Percentiles rank a stretch among this genome's conserved stretches.
These are phyloP conservation scores for Beta macrorhiza DNA, from an alignment of 179 eudicot species.

Conservation along the genomic window DNA sequence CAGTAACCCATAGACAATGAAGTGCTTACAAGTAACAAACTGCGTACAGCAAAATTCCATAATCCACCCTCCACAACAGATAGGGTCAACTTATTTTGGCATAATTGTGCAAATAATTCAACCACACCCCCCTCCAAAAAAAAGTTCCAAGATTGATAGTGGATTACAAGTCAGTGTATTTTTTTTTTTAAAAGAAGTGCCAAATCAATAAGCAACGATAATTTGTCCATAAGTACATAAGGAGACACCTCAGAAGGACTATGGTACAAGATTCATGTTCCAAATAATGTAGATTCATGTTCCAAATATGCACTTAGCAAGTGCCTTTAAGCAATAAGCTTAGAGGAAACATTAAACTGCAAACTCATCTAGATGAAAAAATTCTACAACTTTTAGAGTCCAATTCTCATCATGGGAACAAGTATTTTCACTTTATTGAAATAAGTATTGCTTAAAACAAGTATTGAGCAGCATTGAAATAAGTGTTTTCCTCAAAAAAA, in stretches of 20 bases:
- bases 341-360: neutral
- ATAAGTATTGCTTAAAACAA: neutral
- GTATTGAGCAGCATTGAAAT: no score
- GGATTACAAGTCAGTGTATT: no score
- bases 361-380: neutral
- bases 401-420: neutral
- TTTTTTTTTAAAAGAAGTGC: no score
- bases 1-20: neutral
- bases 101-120: neutral
- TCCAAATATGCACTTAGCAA: neutral
- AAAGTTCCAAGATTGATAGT: no score
- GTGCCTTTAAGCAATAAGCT: neutral
- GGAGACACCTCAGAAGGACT: no score
- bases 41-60: neutral
- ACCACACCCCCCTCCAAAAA: no score
- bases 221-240: no score
- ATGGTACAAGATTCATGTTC: no score
- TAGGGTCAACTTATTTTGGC: neutral
- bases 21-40: neutral
- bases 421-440: neutral
- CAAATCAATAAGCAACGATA: no score
- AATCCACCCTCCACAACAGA: neutral
- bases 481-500: neutral
- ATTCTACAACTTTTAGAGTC: neutral
- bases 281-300: neutral